Conservation (phyloP, 2,329 filamentous ascomycete genomes). For the Calonectria ilicicola region DNA sequence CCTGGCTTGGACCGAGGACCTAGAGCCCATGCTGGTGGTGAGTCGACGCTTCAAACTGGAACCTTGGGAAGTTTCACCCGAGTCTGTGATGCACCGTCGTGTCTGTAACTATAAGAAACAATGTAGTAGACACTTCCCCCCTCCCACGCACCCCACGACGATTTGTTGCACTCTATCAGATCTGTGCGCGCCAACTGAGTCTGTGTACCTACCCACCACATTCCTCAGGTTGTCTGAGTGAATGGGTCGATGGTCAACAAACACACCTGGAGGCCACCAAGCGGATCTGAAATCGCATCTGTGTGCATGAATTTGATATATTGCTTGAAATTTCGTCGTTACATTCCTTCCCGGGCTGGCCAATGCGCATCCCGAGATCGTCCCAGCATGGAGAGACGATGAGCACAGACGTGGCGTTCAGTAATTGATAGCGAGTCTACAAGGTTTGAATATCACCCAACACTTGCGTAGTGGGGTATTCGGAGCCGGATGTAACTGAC, state of each 20-base stretch:
- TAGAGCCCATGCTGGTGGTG: not conserved
- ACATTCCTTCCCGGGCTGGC: not conserved
- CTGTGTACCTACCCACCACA: not conserved
- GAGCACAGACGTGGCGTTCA: slow-evolving; percentile 14
- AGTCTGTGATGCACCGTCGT: not conserved
- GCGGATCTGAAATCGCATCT: not conserved
- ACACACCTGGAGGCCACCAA: not conserved
- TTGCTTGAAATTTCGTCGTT: slow-evolving; percentile 15
- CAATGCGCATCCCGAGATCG: slow-evolving; percentile 10
- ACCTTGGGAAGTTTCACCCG: not conserved
- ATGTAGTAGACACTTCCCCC: too few species aligned
- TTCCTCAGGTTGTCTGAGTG: not conserved
- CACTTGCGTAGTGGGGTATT: not conserved
- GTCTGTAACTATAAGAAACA: not conserved
- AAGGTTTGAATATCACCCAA: not conserved
- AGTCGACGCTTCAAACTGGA: not conserved
- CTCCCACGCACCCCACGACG: not conserved
- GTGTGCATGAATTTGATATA: slow-evolving; percentile 20
- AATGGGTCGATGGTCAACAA: not conserved
- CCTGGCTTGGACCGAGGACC: not conserved
- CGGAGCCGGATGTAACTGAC: not conserved
- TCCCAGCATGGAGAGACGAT: not conserved
- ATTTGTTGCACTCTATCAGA: not conserved
- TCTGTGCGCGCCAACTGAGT: not conserved
- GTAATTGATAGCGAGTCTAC: not conserved